Evolutionary conservation across 1,284 basidiomycete genomes (phyloP).

Genomic region (Baeospora myosura): DNA sequence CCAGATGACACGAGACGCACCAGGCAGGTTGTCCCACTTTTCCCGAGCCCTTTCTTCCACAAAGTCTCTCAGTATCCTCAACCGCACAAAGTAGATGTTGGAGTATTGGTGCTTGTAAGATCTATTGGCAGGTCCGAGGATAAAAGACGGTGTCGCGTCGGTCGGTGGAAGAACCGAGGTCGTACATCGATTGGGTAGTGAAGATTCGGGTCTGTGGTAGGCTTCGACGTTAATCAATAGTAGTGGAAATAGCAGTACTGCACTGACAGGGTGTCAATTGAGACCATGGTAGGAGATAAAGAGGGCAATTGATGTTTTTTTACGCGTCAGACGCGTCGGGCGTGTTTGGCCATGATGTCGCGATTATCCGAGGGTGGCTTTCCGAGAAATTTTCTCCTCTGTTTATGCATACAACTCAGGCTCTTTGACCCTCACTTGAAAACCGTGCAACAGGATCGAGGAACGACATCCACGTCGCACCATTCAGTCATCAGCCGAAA

Average conservation of each 20-base stretch:
- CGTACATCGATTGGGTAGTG: conserved; percentile 5
- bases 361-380: conserved; percentile 2
- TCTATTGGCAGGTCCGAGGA: conserved; percentile 45
- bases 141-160: conserved; percentile 46
- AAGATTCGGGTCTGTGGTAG: conserved; percentile 2
- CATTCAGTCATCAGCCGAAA: too few species aligned
- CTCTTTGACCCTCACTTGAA: too few species aligned
- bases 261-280: conserved; percentile 4
- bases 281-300: not conserved
- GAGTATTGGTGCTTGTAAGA: conserved; percentile 87
- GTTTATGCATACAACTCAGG: too few species aligned
- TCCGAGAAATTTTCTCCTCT: too few species aligned
- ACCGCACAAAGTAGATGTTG: conserved; percentile 84
- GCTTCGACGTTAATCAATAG: not conserved
- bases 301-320: not conserved
- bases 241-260: not conserved
- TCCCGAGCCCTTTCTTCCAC: conserved; percentile 60
- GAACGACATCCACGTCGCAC: too few species aligned
- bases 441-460: too few species aligned
- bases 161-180: conserved; percentile 29
- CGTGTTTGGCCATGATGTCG: conserved; percentile 8
- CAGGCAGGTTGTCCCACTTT: conserved; percentile 61
- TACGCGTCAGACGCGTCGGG: too few species aligned
- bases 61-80: conserved; percentile 54
- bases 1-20: conserved; percentile 30